phyloP scores from a whole-genome alignment of 345 rosid genomes.

The Syzygium aqueum region DNA sequence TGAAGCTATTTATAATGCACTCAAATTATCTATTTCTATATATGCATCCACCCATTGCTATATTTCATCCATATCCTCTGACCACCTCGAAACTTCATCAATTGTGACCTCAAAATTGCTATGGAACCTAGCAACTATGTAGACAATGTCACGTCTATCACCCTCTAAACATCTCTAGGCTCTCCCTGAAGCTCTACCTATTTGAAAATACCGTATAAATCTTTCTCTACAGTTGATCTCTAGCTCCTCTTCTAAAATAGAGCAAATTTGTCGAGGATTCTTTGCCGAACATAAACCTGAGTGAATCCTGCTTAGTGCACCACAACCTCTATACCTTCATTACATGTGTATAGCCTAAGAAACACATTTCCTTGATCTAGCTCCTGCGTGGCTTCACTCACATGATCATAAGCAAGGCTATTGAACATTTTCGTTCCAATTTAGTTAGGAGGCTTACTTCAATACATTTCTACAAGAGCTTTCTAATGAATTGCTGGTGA shows the following conservation, averaged over 20 bases:
- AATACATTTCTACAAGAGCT: background rate
- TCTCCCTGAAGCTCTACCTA: background rate
- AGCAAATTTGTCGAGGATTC: fast-evolving
- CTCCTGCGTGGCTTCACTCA: background rate
- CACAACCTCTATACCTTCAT: background rate
- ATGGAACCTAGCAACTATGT: background rate
- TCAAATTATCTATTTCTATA: background rate
- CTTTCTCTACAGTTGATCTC: background rate
- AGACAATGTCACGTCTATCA: background rate
- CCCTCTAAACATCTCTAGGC: no score
- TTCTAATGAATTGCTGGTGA: background rate
- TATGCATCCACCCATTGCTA: fast-evolving
- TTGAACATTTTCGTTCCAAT: background rate
- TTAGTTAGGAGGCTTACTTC: background rate
- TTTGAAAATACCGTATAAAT: background rate
- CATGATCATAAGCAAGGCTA: background rate
- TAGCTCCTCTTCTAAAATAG: fast-evolving
- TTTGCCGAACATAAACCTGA: fast-evolving
- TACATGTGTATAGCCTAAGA: background rate
- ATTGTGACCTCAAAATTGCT: background rate
- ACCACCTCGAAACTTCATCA: background rate
- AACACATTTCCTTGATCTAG: background rate
- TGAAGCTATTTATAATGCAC: background rate
- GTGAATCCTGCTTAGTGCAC: background rate
- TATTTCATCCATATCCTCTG: background rate